These are phyloP conservation scores for Thraustotheca clavata DNA, from an alignment of 352 stramenopile species.

Conservation along the genomic window DNA sequence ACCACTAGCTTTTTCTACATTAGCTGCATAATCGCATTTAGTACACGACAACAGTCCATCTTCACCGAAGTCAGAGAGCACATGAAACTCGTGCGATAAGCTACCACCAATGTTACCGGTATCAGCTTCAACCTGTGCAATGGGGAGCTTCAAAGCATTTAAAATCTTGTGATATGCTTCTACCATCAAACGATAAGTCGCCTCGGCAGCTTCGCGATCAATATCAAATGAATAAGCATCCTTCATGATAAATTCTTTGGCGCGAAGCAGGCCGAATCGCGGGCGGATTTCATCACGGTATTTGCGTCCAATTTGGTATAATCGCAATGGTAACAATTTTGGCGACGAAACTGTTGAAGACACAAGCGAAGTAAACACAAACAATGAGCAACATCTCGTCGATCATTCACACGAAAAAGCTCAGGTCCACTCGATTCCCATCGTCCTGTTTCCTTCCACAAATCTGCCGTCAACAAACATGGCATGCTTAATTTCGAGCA, in stretches of 20 bases:
- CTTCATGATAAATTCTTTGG: conserved; percentile 87
- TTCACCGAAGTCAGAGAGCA: conserved; percentile 73
- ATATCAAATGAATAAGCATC: conserved; percentile 87
- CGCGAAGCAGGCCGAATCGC: conserved; percentile 71
- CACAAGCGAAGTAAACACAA: conserved; percentile 78
- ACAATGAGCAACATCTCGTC: conserved; percentile 51
- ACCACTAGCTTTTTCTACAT: conserved; percentile 76
- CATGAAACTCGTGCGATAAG: conserved; percentile 85
- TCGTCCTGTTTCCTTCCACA: conserved; percentile 77
- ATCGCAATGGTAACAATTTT: conserved; percentile 40
- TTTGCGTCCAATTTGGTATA: conserved; percentile 86
- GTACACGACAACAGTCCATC: conserved; percentile 71
- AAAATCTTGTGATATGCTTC: conserved; percentile 74
- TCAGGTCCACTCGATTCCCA: conserved; percentile 76
- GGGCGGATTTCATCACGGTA: conserved; percentile 85
- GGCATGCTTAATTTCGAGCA: conserved; percentile 80
- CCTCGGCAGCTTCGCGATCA: conserved; percentile 41
- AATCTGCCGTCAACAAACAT: conserved; percentile 55
- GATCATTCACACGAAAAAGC: conserved; percentile 75
- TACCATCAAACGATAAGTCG: conserved; percentile 76
- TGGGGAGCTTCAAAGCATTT: conserved; percentile 45
- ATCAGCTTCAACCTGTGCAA: conserved; percentile 78
- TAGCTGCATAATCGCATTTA: conserved; percentile 71
- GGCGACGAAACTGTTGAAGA: conserved; percentile 36
- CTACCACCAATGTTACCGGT: conserved; percentile 83